Base-by-base conservation (phyloP, 139 green algal species). In the Auxenochlorella pyrenoidosa region DNA sequence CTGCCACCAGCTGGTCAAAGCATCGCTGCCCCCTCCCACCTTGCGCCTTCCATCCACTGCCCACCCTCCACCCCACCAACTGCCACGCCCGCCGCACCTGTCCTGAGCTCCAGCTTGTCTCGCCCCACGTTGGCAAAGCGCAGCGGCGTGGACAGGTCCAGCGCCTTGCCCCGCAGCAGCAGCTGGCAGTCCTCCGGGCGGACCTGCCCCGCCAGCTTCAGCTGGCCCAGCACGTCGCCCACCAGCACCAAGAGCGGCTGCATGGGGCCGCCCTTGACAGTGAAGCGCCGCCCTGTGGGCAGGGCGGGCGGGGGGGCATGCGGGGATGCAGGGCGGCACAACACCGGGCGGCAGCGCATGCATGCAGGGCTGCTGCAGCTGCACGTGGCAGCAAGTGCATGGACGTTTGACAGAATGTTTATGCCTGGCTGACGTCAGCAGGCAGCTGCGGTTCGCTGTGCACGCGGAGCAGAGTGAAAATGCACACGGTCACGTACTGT, bases 51-150 rank as follows among this genome's bases (percentile, higher is more conserved):
- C 54, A 34, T 41, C n/a, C 79, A 44, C 58, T 12, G 26, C 13
- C 2, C 44, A 54, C 68, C 66, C n/a, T 44, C 5, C 28, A 47
- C 66, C 59, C 24, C 43, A 40, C 1, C 24, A 2, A 36, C n/a
- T 28, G 21, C 58, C 19, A 75, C 16, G 13, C n/a, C 34, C 41
- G 10, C 36, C 68, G 1, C 70, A 89, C 88, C 90, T 77, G 90
- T 91, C 10, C 73, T 28, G 2, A 94, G 85, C 79, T 92, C 83
- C n/a, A 94, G 79, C 78, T 91, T 94, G 71, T 89, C 77, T 5
- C 85, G 81, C 0, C 70, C 63, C 32, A 92, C 40, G 85, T 91
- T 91, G 82, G 91, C 85, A 76, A 94, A 91, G 40, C 91, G 85
- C 19, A 92, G 47, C 44, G 91, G 91, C 10, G 72, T 86, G 16